Percentiles rank a stretch among this genome's conserved stretches.
Evolutionary conservation across 2,329 filamentous ascomycete genomes (phyloP).

Genomic region (Neodidymelliopsis sp.): DNA sequence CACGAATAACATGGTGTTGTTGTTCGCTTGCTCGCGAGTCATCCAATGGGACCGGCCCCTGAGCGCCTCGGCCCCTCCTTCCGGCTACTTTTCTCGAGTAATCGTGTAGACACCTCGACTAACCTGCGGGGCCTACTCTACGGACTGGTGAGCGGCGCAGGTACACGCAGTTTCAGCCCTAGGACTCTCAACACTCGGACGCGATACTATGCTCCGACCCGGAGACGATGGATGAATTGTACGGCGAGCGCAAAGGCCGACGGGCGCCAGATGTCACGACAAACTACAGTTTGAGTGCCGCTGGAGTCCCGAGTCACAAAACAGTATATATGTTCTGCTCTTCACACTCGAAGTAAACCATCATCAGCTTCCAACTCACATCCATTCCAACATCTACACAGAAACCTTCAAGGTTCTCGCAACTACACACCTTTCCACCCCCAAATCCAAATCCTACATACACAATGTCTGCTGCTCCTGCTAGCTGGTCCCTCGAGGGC

Average conservation of each 20-base stretch:
- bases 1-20: constrained; percentile 27
- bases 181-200: constrained; percentile 36
- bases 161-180: constrained; percentile 37
- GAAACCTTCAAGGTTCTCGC: constrained; percentile 16
- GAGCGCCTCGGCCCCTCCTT: constrained; percentile 40
- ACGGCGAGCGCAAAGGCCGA: constrained; percentile 25
- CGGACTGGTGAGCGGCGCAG: constrained; percentile 35
- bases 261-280: constrained; percentile 28
- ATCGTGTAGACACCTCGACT: constrained; percentile 33
- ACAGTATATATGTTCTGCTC: constrained; percentile 41
- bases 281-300: constrained; percentile 36
- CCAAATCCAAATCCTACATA: constrained; percentile 27
- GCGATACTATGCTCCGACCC: constrained; percentile 36
- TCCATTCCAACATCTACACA: constrained; percentile 26
- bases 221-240: constrained; percentile 35
- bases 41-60: constrained; percentile 27
- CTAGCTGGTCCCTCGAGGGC: constrained; percentile 61
- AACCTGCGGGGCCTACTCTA: constrained; percentile 38
- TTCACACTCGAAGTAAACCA: constrained; percentile 27
- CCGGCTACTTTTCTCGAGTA: constrained; percentile 21
- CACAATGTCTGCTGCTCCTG: constrained; percentile 52
- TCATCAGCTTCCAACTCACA: constrained; percentile 27
- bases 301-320: constrained; percentile 40
- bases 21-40: constrained; percentile 16
- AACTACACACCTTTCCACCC: constrained; percentile 13